Conservation (phyloP, 768 basidiomycete species). For the Mycena latifolia region DNA sequence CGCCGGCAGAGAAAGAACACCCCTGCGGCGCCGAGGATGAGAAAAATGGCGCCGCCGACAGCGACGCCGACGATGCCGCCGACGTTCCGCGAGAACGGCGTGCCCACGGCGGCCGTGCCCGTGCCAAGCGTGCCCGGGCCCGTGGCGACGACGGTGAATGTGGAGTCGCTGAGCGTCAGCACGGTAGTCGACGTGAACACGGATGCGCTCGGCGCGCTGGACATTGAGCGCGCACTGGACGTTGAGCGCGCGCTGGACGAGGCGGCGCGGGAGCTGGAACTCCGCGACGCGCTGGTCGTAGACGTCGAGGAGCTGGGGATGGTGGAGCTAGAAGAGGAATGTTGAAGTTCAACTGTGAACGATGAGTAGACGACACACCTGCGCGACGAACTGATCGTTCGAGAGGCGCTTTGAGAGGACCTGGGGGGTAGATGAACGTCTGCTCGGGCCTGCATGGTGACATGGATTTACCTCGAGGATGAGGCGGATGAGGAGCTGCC, state of each 20-base stretch:
- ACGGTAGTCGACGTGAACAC: background rate
- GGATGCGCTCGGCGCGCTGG: background rate
- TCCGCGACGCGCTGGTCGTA: background rate
- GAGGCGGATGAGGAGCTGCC: background rate
- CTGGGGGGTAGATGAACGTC: background rate
- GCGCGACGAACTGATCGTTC: background rate
- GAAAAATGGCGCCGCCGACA: conserved; percentile 6
- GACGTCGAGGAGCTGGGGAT: background rate
- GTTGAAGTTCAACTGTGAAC: background rate
- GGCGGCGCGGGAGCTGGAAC: too few relatives aligned
- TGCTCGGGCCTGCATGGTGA: background rate
- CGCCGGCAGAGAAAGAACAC: conserved; percentile 6
- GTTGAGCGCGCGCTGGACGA: background rate
- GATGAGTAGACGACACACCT: background rate
- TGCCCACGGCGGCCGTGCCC: background rate
- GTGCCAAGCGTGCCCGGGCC: background rate
- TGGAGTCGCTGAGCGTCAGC: background rate
- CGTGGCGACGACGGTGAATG: conserved; percentile 10
- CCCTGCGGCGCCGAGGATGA: background rate
- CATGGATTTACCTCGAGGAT: background rate
- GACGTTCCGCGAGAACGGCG: conserved; percentile 11
- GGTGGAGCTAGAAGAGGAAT: background rate
- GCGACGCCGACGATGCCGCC: conserved; percentile 26
- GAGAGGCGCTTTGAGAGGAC: background rate
- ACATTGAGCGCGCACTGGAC: background rate